Evolutionary conservation across 495 filamentous ascomycete species (phyloP).

Genomic region (Daldinia concentrica): DNA sequence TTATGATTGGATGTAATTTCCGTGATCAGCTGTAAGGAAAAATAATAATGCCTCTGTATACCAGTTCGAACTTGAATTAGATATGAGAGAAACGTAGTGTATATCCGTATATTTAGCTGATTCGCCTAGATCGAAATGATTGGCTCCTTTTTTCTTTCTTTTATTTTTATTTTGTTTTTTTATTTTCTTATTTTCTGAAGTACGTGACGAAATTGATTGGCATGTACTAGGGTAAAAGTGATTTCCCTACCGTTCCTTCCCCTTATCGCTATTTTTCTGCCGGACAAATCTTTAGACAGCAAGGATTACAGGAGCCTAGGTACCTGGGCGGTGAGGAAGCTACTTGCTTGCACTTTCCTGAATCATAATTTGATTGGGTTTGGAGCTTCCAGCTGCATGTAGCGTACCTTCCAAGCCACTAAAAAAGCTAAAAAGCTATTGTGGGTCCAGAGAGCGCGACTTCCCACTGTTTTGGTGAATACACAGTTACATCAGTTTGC

Average conservation of each 20-base stretch:
- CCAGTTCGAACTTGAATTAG: neutral
- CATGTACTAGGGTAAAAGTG: neutral
- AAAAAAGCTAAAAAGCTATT: slow-evolving; percentile 24
- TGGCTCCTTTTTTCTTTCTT: neutral
- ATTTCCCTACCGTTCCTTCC: slow-evolving; percentile 3
- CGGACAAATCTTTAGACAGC: slow-evolving; percentile 8
- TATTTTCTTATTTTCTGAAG: neutral
- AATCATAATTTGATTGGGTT: slow-evolving; percentile 9
- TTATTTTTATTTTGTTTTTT: neutral
- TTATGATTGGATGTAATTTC: neutral
- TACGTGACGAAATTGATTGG: neutral
- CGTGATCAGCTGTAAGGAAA: neutral
- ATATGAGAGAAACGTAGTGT: neutral
- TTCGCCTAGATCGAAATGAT: neutral
- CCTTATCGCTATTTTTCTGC: slow-evolving; percentile 24
- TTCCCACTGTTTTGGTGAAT: slow-evolving; percentile 3
- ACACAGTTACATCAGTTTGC: slow-evolving; percentile 11
- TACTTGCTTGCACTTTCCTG: neutral
- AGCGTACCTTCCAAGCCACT: neutral
- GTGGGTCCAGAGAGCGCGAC: slow-evolving; percentile 31
- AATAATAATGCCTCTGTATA: neutral
- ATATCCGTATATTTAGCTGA: neutral
- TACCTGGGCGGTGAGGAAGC: slow-evolving; percentile 30
- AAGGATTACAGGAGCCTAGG: neutral
- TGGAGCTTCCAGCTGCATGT: neutral